Percentiles rank a stretch among this genome's conserved stretches.
phyloP scores from a whole-genome alignment of 1,139 yeast genomes.

The Candida sanyaensis region DNA sequence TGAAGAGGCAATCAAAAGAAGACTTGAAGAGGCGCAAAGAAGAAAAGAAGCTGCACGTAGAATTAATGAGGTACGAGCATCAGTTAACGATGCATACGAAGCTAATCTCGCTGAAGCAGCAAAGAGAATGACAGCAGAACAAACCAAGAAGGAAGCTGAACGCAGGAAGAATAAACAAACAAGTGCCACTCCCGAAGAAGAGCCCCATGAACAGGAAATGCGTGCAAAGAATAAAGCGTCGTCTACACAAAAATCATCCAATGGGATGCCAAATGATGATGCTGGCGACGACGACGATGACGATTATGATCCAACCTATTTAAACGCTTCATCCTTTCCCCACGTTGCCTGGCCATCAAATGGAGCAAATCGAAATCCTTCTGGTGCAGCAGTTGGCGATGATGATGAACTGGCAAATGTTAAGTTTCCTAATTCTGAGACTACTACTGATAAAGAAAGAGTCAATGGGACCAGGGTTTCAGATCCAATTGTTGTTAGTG shows the following conservation, averaged over 20 bases:
- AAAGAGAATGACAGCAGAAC: background rate
- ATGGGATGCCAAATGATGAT: background rate
- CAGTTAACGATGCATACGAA: background rate
- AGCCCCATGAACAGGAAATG: too few relatives aligned
- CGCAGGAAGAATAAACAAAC: too few relatives aligned
- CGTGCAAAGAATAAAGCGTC: too few relatives aligned
- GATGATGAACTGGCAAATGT: too few relatives aligned
- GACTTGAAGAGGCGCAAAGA: slow-evolving; percentile 3
- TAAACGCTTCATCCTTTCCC: background rate
- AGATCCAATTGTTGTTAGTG: background rate
- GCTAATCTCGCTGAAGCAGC: background rate
- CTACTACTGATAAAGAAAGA: background rate
- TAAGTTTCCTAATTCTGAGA: too few relatives aligned
- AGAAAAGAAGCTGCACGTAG: background rate
- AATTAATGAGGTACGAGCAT: background rate
- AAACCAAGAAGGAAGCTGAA: background rate
- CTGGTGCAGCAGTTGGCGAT: too few relatives aligned
- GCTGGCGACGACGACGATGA: background rate
- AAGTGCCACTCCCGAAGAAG: too few relatives aligned
- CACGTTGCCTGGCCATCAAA: too few relatives aligned
- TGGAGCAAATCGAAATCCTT: too few relatives aligned
- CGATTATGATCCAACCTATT: background rate
- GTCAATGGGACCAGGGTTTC: background rate
- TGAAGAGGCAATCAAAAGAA: slow-evolving; percentile 8
- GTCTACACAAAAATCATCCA: too few relatives aligned